Evolutionary conservation across 2,329 filamentous ascomycete species (phyloP).

Genomic region (Clarireedia hainanense): DNA sequence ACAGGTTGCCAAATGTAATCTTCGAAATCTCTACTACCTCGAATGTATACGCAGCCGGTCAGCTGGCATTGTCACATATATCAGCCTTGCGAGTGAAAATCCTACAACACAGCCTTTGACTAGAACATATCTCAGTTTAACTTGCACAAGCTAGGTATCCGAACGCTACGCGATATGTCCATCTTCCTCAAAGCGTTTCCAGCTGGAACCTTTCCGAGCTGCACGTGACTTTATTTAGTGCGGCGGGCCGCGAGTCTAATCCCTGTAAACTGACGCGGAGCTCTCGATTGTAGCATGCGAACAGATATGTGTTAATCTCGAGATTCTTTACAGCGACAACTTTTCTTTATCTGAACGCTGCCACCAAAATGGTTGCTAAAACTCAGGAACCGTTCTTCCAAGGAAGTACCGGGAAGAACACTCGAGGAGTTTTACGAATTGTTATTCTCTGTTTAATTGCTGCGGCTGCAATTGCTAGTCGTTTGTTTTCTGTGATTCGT

Average conservation of each 20-base stretch:
- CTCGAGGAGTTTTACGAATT: conserved; percentile 76
- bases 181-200: neutral
- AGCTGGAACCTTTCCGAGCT: neutral
- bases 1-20: too few relatives aligned
- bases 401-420: conserved; percentile 72
- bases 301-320: conserved; percentile 22
- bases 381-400: conserved; percentile 49
- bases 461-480: conserved; percentile 81
- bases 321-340: conserved; percentile 21
- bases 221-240: conserved; percentile 3
- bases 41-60: too few relatives aligned
- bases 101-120: too few relatives aligned
- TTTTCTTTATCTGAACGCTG: conserved; percentile 21
- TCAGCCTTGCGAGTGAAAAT: too few relatives aligned
- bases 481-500: conserved; percentile 98
- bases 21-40: too few relatives aligned
- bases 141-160: too few relatives aligned
- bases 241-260: conserved; percentile 7
- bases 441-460: conserved; percentile 89
- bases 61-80: too few relatives aligned
- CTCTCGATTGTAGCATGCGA: conserved; percentile 17
- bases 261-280: conserved; percentile 22
- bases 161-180: neutral
- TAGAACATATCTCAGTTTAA: too few relatives aligned
- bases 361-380: conserved; percentile 33